Percentiles rank a stretch among this genome's conserved stretches.
phyloP scores from a whole-genome alignment of 1,139 yeast species.

The Casaregolazyma suthepensis region DNA sequence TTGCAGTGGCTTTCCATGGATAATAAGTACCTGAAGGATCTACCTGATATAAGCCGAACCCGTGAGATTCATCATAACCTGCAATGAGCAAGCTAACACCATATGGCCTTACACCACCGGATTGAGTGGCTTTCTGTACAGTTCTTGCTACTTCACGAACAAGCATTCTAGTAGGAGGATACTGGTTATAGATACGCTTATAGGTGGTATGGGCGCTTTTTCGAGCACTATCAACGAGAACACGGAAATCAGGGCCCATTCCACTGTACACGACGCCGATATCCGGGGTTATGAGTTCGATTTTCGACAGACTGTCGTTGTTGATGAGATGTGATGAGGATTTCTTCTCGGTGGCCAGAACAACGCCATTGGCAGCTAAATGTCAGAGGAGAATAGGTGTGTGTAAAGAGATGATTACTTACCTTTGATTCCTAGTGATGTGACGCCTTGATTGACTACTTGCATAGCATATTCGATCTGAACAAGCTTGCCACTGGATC shows the following conservation, averaged over 20 bases:
- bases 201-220: slow-evolving; percentile 90
- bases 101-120: slow-evolving; percentile 97
- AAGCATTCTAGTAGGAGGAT: slow-evolving; percentile 92
- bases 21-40: slow-evolving; percentile 98
- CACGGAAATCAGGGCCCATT: slow-evolving; percentile 98
- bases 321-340: slow-evolving; percentile 73
- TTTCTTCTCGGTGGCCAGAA: slow-evolving; percentile 93
- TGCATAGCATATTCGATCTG: slow-evolving; percentile 97
- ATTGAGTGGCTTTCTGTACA: slow-evolving; percentile 97
- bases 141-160: slow-evolving; percentile 93
- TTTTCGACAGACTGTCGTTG: slow-evolving; percentile 69
- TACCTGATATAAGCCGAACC: slow-evolving; percentile 85
- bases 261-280: slow-evolving; percentile 97
- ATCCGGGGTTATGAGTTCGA: slow-evolving; percentile 84
- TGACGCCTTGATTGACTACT: slow-evolving; percentile 97
- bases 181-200: slow-evolving; percentile 89
- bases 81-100: slow-evolving; percentile 94
- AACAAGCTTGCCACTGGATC: slow-evolving; percentile 79
- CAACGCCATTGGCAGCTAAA: slow-evolving; percentile 85
- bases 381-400: background rate
- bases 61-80: slow-evolving; percentile 81
- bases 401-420: slow-evolving; percentile 8
- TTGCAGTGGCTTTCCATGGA: slow-evolving; percentile 99
- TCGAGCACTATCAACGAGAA: slow-evolving; percentile 87
- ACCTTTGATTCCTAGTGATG: slow-evolving; percentile 87